phyloP scores from a whole-genome alignment of 108 stramenopile genomes.

The Conticribra guillardii region DNA sequence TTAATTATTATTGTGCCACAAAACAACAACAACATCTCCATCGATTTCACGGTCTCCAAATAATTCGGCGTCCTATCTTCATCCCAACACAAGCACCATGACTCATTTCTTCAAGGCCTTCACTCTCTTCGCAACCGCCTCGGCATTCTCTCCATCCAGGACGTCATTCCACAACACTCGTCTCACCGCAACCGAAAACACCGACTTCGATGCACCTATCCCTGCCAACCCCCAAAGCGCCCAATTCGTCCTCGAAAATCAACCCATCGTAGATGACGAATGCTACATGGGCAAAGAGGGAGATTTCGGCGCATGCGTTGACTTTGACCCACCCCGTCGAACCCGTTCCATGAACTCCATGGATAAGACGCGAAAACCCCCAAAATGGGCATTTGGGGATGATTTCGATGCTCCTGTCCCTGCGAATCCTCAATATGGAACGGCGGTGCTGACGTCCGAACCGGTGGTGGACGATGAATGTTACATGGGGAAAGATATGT shows the following conservation, averaged over 20 bases:
- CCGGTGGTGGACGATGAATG: conserved; percentile 18
- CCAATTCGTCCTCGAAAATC: too few relatives aligned
- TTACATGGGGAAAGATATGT: conserved; percentile 12
- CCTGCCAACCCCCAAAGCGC: too few relatives aligned
- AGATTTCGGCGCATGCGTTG: not conserved
- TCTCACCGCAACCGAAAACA: not conserved
- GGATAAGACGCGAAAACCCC: not conserved
- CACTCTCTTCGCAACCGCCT: conserved; percentile 5
- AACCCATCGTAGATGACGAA: too few relatives aligned
- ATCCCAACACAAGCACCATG: conserved; percentile 5
- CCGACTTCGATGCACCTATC: too few relatives aligned
- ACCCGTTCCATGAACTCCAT: conserved; percentile 13
- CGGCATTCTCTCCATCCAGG: conserved; percentile 7
- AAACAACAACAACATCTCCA: too few relatives aligned
- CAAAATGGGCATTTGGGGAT: conserved; percentile 3
- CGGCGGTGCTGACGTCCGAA: not conserved
- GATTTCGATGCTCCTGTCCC: conserved; percentile 10
- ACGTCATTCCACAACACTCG: not conserved
- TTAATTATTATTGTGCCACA: too few relatives aligned
- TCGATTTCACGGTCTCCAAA: too few relatives aligned
- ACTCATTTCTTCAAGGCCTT: not conserved
- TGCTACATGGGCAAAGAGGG: not conserved
- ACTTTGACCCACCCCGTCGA: conserved; percentile 1
- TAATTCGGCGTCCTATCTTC: not conserved
- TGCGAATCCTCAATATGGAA: not conserved